Evolutionary conservation across 2,329 filamentous ascomycete species (phyloP).

Genomic region (Aspergillus caelatus): DNA sequence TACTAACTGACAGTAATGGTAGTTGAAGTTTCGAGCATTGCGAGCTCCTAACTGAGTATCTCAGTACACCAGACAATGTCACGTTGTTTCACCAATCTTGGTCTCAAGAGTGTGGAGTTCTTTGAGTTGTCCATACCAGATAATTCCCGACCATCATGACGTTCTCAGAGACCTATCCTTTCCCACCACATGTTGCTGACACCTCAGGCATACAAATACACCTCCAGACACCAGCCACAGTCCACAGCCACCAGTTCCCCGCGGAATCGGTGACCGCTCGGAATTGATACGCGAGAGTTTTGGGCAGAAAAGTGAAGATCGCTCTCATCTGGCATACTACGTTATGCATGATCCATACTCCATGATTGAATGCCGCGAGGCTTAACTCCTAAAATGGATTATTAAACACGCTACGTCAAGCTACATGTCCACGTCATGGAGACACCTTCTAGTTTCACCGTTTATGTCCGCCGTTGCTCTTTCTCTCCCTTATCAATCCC

Average conservation of each 20-base stretch:
- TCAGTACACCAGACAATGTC: neutral
- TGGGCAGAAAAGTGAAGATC: constrained; percentile 6
- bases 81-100: neutral
- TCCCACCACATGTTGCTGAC: too few relatives aligned
- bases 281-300: neutral
- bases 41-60: neutral
- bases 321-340: neutral
- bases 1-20: neutral
- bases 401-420: neutral
- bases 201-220: neutral
- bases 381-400: neutral
- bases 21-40: neutral
- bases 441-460: neutral
- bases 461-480: neutral
- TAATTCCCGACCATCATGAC: neutral
- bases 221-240: neutral
- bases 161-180: neutral
- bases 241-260: neutral
- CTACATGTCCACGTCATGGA: neutral
- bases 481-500: constrained; percentile 1
- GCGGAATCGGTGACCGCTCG: neutral
- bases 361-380: neutral
- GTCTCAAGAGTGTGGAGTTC: neutral
- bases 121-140: neutral
- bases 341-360: neutral